These are phyloP conservation scores for Exophiala sideris DNA, from an alignment of 2,329 filamentous ascomycete species.

Conservation along the genomic window DNA sequence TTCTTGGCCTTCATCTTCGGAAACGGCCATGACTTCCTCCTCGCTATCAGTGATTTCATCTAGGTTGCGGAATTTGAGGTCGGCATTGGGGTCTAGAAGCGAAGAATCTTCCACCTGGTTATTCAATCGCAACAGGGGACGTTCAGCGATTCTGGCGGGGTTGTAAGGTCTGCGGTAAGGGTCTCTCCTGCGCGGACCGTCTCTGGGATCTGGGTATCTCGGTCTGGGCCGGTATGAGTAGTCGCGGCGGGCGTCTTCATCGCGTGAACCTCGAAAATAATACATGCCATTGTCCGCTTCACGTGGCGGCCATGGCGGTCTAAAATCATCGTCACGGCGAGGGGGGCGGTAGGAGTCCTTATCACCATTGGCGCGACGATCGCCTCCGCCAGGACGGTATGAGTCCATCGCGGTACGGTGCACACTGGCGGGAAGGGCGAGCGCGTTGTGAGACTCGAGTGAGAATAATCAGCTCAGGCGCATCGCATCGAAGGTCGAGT, in stretches of 20 bases:
- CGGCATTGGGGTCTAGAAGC: slow-evolving; percentile 6
- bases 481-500: too few species aligned
- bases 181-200: slow-evolving; percentile 5
- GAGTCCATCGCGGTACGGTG: slow-evolving; percentile 4
- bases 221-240: slow-evolving; percentile 4
- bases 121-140: slow-evolving; percentile 18
- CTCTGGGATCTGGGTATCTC: slow-evolving; percentile 1
- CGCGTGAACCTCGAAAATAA: slow-evolving; percentile 18
- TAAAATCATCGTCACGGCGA: slow-evolving; percentile 1
- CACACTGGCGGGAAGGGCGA: too few species aligned
- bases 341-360: slow-evolving; percentile 14
- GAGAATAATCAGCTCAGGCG: too few species aligned
- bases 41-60: slow-evolving; percentile 45
- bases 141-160: slow-evolving; percentile 11
- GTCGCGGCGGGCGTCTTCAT: neutral
- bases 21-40: slow-evolving; percentile 44
- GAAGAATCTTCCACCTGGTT: slow-evolving; percentile 15
- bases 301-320: slow-evolving; percentile 5
- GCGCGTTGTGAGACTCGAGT: too few species aligned
- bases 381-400: slow-evolving; percentile 6
- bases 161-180: slow-evolving; percentile 1
- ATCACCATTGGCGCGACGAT: neutral
- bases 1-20: slow-evolving; percentile 35
- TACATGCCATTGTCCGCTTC: slow-evolving; percentile 14
- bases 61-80: slow-evolving; percentile 29